Evolutionary conservation across 2,329 filamentous ascomycete genomes (phyloP).

Genomic region (Cytospora paraplurivora): DNA sequence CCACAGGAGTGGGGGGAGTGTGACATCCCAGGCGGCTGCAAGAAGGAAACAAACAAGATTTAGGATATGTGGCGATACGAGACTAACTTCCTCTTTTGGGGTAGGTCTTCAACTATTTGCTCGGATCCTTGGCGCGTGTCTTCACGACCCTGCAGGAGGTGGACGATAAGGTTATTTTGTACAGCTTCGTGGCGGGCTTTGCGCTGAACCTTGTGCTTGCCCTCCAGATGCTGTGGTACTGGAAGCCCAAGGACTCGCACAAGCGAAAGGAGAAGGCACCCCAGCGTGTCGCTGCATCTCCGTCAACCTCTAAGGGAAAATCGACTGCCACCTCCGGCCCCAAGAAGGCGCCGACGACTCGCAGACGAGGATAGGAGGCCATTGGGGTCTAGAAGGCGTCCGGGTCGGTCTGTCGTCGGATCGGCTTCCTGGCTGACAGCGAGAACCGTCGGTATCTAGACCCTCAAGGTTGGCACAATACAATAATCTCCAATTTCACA

Average conservation of each 20-base stretch:
- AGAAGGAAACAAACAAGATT: neutral
- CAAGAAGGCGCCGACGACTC: conserved; percentile 46
- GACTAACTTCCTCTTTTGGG: conserved; percentile 23
- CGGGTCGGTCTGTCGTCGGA: conserved; percentile 11
- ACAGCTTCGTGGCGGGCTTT: conserved; percentile 91
- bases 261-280: conserved; percentile 42
- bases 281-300: conserved; percentile 30
- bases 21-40: neutral
- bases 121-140: conserved; percentile 88
- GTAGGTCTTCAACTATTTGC: conserved; percentile 97
- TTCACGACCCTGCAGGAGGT: conserved; percentile 98
- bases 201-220: conserved; percentile 85
- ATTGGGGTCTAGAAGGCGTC: conserved; percentile 2
- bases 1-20: neutral
- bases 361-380: conserved; percentile 42
- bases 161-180: conserved; percentile 93
- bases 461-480: conserved; percentile 1
- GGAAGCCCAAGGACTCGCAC: conserved; percentile 63
- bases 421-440: conserved; percentile 11
- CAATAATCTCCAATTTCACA: conserved; percentile 10
- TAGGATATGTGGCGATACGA: neutral
- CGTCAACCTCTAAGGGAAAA: conserved; percentile 33
- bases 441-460: conserved; percentile 20
- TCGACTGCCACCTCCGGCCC: conserved; percentile 32
- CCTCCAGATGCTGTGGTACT: conserved; percentile 92